phyloP scores from a whole-genome alignment of 768 basidiomycete genomes.

The Kwoniella pini region DNA sequence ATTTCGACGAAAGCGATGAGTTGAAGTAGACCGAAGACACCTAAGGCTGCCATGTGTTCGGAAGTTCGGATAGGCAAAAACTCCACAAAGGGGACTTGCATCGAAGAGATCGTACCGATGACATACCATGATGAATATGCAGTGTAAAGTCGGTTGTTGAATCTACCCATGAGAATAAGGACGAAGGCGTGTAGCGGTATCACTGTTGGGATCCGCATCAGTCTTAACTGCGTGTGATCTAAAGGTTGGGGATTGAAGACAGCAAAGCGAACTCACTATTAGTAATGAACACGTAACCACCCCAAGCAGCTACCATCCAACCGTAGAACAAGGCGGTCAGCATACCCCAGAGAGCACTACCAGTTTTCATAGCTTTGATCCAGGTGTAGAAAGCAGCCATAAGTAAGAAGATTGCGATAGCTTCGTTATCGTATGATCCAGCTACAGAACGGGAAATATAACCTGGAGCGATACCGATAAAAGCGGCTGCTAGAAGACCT shows the following conservation, averaged over 20 bases:
- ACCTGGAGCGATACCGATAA: constrained; percentile 94
- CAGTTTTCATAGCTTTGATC: constrained; percentile 93
- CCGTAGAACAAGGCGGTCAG: constrained; percentile 95
- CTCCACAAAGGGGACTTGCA: constrained; percentile 99
- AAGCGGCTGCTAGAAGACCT: constrained; percentile 93
- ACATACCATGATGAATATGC: constrained; percentile 98
- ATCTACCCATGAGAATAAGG: constrained; percentile 94
- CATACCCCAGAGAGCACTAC: constrained; percentile 88
- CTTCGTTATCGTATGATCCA: constrained; percentile 99
- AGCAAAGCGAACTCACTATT: constrained; percentile 62
- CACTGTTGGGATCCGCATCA: constrained; percentile 57
- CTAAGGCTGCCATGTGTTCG: constrained; percentile 98
- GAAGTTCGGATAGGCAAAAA: constrained; percentile 97
- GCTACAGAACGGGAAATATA: constrained; percentile 99
- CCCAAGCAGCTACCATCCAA: constrained; percentile 99
- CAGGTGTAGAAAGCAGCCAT: constrained; percentile 98
- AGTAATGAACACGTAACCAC: constrained; percentile 96
- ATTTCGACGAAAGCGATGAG: constrained; percentile 91
- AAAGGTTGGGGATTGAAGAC: background rate
- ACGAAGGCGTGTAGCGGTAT: constrained; percentile 95
- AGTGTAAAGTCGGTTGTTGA: constrained; percentile 84
- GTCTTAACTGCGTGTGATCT: background rate
- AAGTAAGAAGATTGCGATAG: constrained; percentile 98
- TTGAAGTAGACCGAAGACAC: constrained; percentile 94
- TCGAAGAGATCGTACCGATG: constrained; percentile 92